These are phyloP conservation scores for Cyanodermella asteris DNA, from an alignment of 2,329 filamentous ascomycete species.

Conservation along the genomic window DNA sequence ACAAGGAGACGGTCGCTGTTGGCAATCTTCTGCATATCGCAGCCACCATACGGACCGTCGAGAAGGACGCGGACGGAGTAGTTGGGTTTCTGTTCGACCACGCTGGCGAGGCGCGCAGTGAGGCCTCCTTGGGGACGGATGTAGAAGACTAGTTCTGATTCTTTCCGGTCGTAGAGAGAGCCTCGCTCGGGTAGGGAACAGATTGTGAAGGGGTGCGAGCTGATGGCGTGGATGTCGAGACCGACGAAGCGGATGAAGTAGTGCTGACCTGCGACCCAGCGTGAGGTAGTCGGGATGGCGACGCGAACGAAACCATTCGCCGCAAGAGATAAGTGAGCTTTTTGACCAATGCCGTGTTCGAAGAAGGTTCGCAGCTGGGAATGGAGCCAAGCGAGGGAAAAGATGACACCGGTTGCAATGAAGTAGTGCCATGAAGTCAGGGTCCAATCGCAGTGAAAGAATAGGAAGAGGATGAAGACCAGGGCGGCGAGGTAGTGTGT, in stretches of 20 bases:
- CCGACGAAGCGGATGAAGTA: slow-evolving; percentile 23
- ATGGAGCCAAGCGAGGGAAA: slow-evolving; percentile 8
- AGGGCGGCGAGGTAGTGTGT: too few species aligned
- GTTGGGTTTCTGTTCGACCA: slow-evolving; percentile 1
- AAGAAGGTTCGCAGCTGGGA: slow-evolving; percentile 3
- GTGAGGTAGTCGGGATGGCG: slow-evolving; percentile 8
- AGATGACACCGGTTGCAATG: too few species aligned
- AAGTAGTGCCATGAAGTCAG: too few species aligned
- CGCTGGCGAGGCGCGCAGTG: slow-evolving; percentile 7
- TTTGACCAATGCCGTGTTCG: too few species aligned
- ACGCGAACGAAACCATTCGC: slow-evolving; percentile 10
- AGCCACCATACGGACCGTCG: slow-evolving; percentile 13
- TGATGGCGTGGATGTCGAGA: slow-evolving; percentile 8
- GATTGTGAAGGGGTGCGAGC: slow-evolving; percentile 15
- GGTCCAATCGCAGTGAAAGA: slow-evolving; percentile 11
- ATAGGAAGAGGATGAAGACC: too few species aligned
- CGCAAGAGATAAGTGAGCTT: slow-evolving; percentile 8
- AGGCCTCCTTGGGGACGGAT: slow-evolving; percentile 10
- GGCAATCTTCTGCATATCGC: too few species aligned
- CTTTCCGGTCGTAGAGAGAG: neutral
- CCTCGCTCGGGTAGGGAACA: slow-evolving; percentile 8
- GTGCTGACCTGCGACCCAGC: slow-evolving; percentile 34
- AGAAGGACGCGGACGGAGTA: slow-evolving; percentile 7
- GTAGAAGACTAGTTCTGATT: slow-evolving; percentile 10
- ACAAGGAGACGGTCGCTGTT: too few species aligned